Percentiles rank a stretch among this genome's conserved stretches.
Conservation (phyloP, 139 green algal species). For the Desmodesmus armatus region DNA sequence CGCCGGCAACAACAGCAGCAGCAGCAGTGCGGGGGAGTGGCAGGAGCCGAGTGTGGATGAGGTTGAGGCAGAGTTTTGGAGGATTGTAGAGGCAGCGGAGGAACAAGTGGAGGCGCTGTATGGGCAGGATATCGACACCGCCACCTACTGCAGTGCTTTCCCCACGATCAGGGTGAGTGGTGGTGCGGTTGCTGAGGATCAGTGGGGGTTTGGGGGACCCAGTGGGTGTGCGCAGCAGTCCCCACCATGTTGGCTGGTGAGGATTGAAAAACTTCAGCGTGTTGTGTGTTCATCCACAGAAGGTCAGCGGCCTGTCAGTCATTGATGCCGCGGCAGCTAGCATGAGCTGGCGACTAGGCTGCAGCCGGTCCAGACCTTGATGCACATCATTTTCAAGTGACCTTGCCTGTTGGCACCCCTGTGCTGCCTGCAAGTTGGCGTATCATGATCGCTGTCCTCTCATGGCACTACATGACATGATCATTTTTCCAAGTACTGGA, state of each 20-base stretch:
- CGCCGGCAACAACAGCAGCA: background rate
- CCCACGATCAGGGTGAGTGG: conserved; percentile 18
- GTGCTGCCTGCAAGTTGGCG: no score
- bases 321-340: no score
- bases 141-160: conserved; percentile 36
- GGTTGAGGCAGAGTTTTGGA: conserved; percentile 93
- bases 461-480: no score
- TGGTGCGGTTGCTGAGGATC: background rate
- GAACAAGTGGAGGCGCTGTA: conserved; percentile 73
- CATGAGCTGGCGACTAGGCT: no score
- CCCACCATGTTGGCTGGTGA: background rate
- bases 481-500: no score
- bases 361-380: no score
- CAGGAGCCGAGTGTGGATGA: conserved; percentile 54
- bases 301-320: no score
- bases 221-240: background rate
- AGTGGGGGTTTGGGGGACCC: background rate
- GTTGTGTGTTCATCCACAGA: no score
- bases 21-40: background rate
- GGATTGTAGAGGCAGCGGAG: conserved; percentile 83
- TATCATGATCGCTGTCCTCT: no score
- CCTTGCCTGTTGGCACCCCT: no score
- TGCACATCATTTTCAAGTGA: no score
- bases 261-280: no score
- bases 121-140: conserved; percentile 40